Evolutionary conservation across 1,284 basidiomycete genomes (phyloP), one percentile per base, ranked within the genome.

Genomic region (Fomitopsis pinicola): DNA sequence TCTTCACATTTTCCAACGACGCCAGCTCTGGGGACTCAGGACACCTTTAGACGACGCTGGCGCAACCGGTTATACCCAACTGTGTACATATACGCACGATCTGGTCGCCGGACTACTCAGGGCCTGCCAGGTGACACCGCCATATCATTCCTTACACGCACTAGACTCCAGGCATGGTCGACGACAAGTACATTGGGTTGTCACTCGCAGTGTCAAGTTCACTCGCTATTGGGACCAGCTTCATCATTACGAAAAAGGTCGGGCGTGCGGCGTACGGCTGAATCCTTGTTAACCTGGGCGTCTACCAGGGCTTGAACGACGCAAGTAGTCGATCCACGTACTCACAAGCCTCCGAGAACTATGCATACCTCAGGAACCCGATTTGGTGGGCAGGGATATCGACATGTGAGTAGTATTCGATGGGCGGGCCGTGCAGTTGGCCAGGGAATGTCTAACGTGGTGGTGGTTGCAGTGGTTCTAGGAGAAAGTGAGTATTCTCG

Each of bases 351-450:
- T 91, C 92, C 1, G 94, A 95, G 59, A 89, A 91, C 72, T 80
- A 90, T 66, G 77, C 91, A 19, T 99, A 99, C 76, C 81, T 99
- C 57, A 86, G 83, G 68, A 99, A 95, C 79, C 93, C 95, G 36
- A 91, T 97, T 69, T 99, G 97, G 97, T 99, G 97, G 97, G 91
- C 91, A 4, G 97, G 97, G 53, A 97, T 98, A 82, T 81, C 87
- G 38, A 97, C 93, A 17, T 84, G 95, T 97, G 75, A 78, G 94
- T 88, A 42, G 44, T 5, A 30, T 40, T 15, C 55, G 36, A 17
- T 10, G 28, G n/a, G 45, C 8, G 19, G 9, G 2, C 26, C 12
- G 45, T 55, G 35, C 59, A 19, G 30, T 46, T 19, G 19, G 22
- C 26, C 46, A 30, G 56, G 53, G 14, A 26, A 42, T 33, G 19